Base-by-base conservation (phyloP, 2,329 filamentous ascomycete genomes). In the Talaromyces sp. region DNA sequence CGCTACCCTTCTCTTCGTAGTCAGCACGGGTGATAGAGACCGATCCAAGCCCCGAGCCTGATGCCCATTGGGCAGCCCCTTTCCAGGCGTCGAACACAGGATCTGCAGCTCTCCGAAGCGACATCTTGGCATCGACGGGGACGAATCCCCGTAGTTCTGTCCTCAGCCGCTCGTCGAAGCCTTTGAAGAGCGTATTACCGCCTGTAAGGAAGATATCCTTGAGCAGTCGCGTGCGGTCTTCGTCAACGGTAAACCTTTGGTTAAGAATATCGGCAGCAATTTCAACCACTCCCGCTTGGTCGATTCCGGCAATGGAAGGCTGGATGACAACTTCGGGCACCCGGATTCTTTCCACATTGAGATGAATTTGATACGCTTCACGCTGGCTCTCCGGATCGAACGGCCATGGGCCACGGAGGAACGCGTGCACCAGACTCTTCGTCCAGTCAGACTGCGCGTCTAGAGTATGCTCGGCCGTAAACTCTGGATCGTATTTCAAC, bases 401-500 rank as follows among this genome's bases (percentile, higher is more conserved):
- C 0, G 94, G 91, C 68, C 92, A 90, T 0, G 93, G 91, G 0
- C 95, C 95, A 59, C 92, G 89, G 42, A 91, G 80, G 77, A 97
- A 99, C 7, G 92, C 91, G 76, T 99, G 95, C 18, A 98, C 80
- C 56, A 97, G 82, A 54, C 87, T 91, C 75, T 95, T 96, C 14
- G 89, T 96, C 95, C 95, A 99, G 80, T 98, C 95, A 31, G 88
- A 89, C 76, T 97, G 92, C 0, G 94, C 93, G 67, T 94, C 94
- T 60, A 92, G 87, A 0, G 94, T 98, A 74, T 96, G 88, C 66
- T 97, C 89, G 75, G 98, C 94, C 1, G 89, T 93, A 72, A 99
- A 99, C 53, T 88, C 83, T 0, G 91, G 89, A 72, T 99, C 95
- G 75, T 95, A 89, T 69, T 89, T 82, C 33, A 99, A 85, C 23